Percentiles rank a stretch among this genome's conserved stretches.
phyloP scores from a whole-genome alignment of 371 early-diverging fungal genomes.

The Mucor indicus region DNA sequence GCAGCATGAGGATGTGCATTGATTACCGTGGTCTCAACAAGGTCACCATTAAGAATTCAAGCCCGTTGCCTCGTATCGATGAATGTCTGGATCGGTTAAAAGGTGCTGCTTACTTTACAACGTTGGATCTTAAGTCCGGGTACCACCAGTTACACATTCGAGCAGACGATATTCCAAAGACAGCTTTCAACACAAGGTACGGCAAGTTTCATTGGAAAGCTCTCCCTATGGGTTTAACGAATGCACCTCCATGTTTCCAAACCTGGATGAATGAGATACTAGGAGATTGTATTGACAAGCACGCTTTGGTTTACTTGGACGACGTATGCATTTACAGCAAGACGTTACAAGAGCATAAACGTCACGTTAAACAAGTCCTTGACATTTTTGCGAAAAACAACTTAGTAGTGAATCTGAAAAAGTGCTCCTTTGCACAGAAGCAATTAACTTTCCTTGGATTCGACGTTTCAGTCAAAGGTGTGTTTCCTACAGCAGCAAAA shows the following conservation, averaged over 20 bases:
- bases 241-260: constrained; percentile 48
- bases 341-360: constrained; percentile 34
- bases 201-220: constrained; percentile 46
- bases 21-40: constrained; percentile 44
- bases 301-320: constrained; percentile 47
- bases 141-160: constrained; percentile 14
- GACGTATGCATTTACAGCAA: constrained; percentile 52
- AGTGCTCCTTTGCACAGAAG: constrained; percentile 42
- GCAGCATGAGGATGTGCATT: constrained; percentile 25
- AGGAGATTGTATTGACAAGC: constrained; percentile 28
- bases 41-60: constrained; percentile 27
- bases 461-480: constrained; percentile 22
- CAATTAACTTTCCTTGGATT: constrained; percentile 43
- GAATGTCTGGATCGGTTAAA: constrained; percentile 22
- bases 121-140: constrained; percentile 10
- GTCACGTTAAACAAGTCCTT: constrained; percentile 34
- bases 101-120: constrained; percentile 10
- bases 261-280: constrained; percentile 38
- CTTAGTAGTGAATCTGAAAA: constrained; percentile 38
- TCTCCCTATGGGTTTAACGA: constrained; percentile 49
- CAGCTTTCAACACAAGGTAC: constrained; percentile 30
- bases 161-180: constrained; percentile 16
- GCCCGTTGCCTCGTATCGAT: constrained; percentile 31
- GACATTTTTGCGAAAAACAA: constrained; percentile 19
- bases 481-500: constrained; percentile 19